These are phyloP conservation scores for Funneliformis geosporum DNA, from an alignment of 192 early-diverging fungal species.

Conservation along the genomic window DNA sequence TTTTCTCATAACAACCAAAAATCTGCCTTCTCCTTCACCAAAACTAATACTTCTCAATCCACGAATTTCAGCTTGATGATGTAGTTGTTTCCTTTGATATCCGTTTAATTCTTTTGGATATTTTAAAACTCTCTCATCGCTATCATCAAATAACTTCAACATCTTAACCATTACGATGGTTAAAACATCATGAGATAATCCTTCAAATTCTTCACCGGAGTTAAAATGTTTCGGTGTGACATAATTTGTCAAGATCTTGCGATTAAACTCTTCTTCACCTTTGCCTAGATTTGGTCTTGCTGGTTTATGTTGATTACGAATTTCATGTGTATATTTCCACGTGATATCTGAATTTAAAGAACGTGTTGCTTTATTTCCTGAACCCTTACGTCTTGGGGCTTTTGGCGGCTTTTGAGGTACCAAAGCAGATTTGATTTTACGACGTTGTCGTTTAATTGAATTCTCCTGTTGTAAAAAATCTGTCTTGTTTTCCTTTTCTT, in stretches of 20 bases:
- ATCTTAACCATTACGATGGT: slow-evolving; percentile 16
- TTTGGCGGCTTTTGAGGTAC: not conserved
- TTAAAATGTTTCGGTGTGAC: slow-evolving; percentile 16
- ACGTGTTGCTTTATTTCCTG: not conserved
- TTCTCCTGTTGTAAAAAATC: not conserved
- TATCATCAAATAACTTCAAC: slow-evolving; percentile 18
- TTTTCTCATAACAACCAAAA: slow-evolving; percentile 28
- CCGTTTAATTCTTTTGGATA: slow-evolving; percentile 20
- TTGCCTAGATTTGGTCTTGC: slow-evolving; percentile 20
- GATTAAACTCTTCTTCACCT: slow-evolving; percentile 29
- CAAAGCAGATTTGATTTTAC: not conserved
- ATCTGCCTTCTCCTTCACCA: slow-evolving; percentile 31
- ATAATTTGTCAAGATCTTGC: slow-evolving; percentile 16
- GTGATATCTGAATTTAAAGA: not conserved
- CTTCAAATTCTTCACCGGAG: not conserved
- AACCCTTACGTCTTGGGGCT: not conserved
- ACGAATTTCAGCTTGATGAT: slow-evolving; percentile 25
- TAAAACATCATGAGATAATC: not conserved
- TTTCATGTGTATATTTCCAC: slow-evolving; percentile 28
- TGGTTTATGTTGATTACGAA: slow-evolving; percentile 20
- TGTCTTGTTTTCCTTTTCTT: not conserved
- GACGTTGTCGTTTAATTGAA: not conserved
- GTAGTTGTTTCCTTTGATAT: slow-evolving; percentile 29
- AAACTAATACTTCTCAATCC: slow-evolving; percentile 31
- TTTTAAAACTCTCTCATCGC: slow-evolving; percentile 28